Evolutionary conservation across 495 filamentous ascomycete species (phyloP).

Genomic region (Trichoderma parareesei): DNA sequence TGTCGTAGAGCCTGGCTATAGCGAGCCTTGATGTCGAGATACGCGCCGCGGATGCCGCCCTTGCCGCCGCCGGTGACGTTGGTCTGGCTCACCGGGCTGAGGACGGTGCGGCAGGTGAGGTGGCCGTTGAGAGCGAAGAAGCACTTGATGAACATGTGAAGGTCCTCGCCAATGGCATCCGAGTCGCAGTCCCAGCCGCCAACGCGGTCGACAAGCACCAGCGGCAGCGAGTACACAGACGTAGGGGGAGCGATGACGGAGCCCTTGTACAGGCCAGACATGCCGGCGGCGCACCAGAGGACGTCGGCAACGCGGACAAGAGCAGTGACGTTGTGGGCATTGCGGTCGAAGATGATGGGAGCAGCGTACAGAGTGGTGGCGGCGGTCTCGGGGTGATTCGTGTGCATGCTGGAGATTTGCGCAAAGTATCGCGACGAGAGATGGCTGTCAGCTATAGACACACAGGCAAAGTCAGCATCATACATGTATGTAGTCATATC

Average conservation of each 20-base stretch:
- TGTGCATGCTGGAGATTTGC: slow-evolving; percentile 51
- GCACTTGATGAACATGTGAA: slow-evolving; percentile 70
- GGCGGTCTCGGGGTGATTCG: slow-evolving; percentile 42
- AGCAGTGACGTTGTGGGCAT: slow-evolving; percentile 54
- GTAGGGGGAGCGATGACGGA: slow-evolving; percentile 56
- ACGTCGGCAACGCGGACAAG: slow-evolving; percentile 63
- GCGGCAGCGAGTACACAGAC: slow-evolving; percentile 59
- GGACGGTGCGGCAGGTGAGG: slow-evolving; percentile 44
- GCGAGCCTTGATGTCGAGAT: slow-evolving; percentile 47
- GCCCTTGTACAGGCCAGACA: slow-evolving; percentile 55
- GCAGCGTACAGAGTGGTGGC: slow-evolving; percentile 54
- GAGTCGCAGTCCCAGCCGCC: slow-evolving; percentile 59
- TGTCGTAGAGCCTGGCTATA: slow-evolving; percentile 60
- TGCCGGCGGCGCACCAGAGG: slow-evolving; percentile 56
- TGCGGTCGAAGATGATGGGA: slow-evolving; percentile 67
- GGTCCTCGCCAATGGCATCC: slow-evolving; percentile 61
- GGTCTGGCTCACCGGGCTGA: slow-evolving; percentile 58
- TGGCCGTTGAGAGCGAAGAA: slow-evolving; percentile 62
- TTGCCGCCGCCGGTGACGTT: slow-evolving; percentile 50
- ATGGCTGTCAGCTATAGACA: slow-evolving; percentile 54
- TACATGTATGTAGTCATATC: slow-evolving; percentile 17
- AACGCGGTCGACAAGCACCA: slow-evolving; percentile 52
- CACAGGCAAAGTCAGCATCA: slow-evolving; percentile 21
- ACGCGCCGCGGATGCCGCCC: slow-evolving; percentile 38
- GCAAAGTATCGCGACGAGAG: slow-evolving; percentile 57